Conservation (phyloP, 2,329 filamentous ascomycete genomes). For the Cryphonectria carpinicola region DNA sequence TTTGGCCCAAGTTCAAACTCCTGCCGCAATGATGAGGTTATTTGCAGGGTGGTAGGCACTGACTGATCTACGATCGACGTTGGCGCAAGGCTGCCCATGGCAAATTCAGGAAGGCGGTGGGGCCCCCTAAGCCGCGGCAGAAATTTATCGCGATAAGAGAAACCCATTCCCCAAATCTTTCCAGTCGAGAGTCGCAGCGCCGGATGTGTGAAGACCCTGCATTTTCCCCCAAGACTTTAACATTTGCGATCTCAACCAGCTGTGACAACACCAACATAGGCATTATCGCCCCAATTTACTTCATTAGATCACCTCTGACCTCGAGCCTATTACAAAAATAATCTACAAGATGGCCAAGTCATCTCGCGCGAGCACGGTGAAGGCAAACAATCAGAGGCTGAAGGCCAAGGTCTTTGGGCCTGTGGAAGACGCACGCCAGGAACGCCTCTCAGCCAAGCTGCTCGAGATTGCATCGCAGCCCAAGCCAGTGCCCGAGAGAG, state of each 20-base stretch:
- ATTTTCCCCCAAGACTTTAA: background rate
- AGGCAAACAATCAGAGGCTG: conserved; percentile 81
- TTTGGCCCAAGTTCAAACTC: conserved; percentile 10
- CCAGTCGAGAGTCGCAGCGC: background rate
- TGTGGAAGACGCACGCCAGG: conserved; percentile 75
- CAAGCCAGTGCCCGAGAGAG: conserved; percentile 58
- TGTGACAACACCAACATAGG: background rate
- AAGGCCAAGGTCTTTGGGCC: conserved; percentile 85
- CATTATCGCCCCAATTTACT: too few relatives aligned
- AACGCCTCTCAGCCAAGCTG: conserved; percentile 84
- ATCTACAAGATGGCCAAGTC: conserved; percentile 77
- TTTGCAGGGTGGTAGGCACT: background rate
- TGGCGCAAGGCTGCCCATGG: conserved; percentile 14
- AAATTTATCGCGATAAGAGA: conserved; percentile 13
- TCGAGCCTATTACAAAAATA: background rate
- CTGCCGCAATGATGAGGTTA: background rate
- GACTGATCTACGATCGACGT: conserved; percentile 6
- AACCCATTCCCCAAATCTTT: conserved; percentile 12
- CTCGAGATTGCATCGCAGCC: conserved; percentile 78
- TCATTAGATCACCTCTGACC: background rate
- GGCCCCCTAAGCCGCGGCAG: background rate
- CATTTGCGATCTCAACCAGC: background rate
- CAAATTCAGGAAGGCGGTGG: conserved; percentile 19
- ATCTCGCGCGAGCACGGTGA: conserved; percentile 75
- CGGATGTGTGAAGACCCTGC: conserved; percentile 8